Conservation (phyloP, 2,329 filamentous ascomycete genomes). For the Diplodia seriata region DNA sequence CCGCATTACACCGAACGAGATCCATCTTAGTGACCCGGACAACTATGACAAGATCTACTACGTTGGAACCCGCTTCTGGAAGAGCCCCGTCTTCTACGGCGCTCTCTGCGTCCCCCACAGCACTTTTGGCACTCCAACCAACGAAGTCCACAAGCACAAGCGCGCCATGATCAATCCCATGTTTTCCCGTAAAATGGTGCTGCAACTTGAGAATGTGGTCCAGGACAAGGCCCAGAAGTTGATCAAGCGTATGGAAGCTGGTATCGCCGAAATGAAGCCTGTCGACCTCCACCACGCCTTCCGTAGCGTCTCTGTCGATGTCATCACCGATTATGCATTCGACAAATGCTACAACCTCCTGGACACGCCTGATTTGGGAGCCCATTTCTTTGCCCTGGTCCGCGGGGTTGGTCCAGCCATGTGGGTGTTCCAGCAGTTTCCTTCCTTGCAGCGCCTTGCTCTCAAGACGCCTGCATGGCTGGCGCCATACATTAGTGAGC, state of each 20-base stretch:
- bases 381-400: conserved; percentile 40
- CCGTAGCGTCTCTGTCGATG: conserved; percentile 39
- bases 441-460: conserved; percentile 34
- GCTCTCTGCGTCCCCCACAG: conserved; percentile 34
- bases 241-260: conserved; percentile 29
- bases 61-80: conserved; percentile 22
- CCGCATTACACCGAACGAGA: conserved; percentile 35
- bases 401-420: conserved; percentile 36
- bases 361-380: conserved; percentile 39
- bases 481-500: conserved; percentile 37
- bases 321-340: conserved; percentile 39
- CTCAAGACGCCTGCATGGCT: conserved; percentile 37
- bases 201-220: conserved; percentile 38
- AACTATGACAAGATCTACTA: conserved; percentile 37
- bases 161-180: conserved; percentile 37
- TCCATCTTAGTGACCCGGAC: conserved; percentile 34
- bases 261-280: conserved; percentile 31
- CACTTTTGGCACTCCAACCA: conserved; percentile 33
- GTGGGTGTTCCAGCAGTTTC: conserved; percentile 38
- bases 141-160: conserved; percentile 34
- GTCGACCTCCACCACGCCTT: conserved; percentile 41
- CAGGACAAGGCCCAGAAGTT: conserved; percentile 39
- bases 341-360: conserved; percentile 41
- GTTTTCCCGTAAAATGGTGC: conserved; percentile 41
- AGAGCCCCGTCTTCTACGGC: conserved; percentile 31